phyloP scores from a whole-genome alignment of 2,329 filamentous ascomycete species.

The Phaeosphaeriaceae sp. region DNA sequence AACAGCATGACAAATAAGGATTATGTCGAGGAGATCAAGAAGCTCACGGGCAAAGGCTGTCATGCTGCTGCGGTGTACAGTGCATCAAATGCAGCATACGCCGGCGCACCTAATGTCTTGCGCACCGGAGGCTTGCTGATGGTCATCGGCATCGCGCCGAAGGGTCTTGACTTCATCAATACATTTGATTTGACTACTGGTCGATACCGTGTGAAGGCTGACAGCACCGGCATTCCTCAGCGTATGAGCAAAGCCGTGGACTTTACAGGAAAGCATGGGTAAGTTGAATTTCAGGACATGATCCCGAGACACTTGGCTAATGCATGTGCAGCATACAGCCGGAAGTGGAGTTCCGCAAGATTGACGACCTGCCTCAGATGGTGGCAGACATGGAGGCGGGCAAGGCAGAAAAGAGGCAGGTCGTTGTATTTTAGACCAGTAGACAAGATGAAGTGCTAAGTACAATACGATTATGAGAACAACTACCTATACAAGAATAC shows the following conservation, averaged over 20 bases:
- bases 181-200: slow-evolving; percentile 52
- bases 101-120: slow-evolving; percentile 46
- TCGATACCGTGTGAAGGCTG: slow-evolving; percentile 51
- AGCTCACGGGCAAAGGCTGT: slow-evolving; percentile 51
- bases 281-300: background rate
- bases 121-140: slow-evolving; percentile 51
- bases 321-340: slow-evolving; percentile 42
- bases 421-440: slow-evolving; percentile 41
- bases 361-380: slow-evolving; percentile 51
- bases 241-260: slow-evolving; percentile 54
- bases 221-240: slow-evolving; percentile 53
- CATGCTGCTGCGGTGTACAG: slow-evolving; percentile 54
- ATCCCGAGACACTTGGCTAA: slow-evolving; percentile 8
- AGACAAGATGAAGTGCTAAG: background rate
- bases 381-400: slow-evolving; percentile 49
- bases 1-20: slow-evolving; percentile 51
- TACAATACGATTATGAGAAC: background rate
- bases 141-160: slow-evolving; percentile 52
- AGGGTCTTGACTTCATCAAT: slow-evolving; percentile 46
- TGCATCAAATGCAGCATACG: slow-evolving; percentile 48
- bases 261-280: slow-evolving; percentile 51
- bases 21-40: slow-evolving; percentile 51
- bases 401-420: slow-evolving; percentile 46
- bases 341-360: slow-evolving; percentile 48
- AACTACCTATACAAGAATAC: background rate